phyloP scores from a whole-genome alignment of 1,284 basidiomycete genomes.

The Ceratobasidium sp. region DNA sequence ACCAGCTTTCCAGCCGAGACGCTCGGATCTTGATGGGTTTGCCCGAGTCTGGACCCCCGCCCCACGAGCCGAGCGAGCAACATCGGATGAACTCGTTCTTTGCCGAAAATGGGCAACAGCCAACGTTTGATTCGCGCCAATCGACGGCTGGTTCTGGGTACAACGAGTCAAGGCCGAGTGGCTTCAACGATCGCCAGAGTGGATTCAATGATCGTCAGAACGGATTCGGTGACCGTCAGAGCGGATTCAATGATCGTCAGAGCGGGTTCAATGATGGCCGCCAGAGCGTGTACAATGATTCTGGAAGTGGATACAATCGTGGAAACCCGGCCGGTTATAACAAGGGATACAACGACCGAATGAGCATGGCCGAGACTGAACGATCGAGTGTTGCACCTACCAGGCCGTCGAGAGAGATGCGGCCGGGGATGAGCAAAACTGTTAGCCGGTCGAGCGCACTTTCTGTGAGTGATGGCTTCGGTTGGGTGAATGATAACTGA shows the following conservation, averaged over 20 bases:
- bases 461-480: conserved; percentile 56
- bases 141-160: conserved; percentile 40
- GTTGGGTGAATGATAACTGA: not conserved
- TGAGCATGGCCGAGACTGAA: conserved; percentile 50
- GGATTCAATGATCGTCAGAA: too few relatives aligned
- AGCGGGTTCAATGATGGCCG: not conserved
- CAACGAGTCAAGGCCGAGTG: not conserved
- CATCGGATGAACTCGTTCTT: conserved; percentile 38
- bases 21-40: conserved; percentile 81
- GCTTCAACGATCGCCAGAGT: too few relatives aligned
- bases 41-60: conserved; percentile 45
- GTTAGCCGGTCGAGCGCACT: conserved; percentile 13
- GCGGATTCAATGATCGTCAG: conserved; percentile 71
- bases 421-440: conserved; percentile 47
- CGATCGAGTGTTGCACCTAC: conserved; percentile 38
- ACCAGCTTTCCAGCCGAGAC: conserved; percentile 87
- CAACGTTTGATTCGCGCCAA: conserved; percentile 48
- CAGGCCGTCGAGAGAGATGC: conserved; percentile 39
- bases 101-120: conserved; percentile 43
- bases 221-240: too few relatives aligned
- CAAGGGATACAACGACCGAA: conserved; percentile 44
- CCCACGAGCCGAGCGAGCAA: conserved; percentile 12
- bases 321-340: conserved; percentile 63
- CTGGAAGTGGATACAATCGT: not conserved
- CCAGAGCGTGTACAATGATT: not conserved